Evolutionary conservation across 306 rosid species (phyloP).

Genomic region (Cicer yamashitae): DNA sequence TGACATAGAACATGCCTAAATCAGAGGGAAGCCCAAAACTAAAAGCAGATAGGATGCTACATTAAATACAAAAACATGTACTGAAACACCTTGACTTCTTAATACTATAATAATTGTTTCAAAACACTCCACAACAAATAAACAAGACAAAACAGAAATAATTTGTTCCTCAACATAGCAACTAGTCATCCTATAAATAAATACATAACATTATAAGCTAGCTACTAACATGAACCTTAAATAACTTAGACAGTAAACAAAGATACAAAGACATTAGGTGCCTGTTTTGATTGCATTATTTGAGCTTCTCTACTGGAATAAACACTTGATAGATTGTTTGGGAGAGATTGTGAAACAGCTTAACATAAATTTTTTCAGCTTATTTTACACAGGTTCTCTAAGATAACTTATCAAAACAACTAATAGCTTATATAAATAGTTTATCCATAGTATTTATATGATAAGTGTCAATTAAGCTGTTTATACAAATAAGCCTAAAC

Average conservation of each 20-base stretch:
- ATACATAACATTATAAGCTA: background rate
- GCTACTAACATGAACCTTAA: background rate
- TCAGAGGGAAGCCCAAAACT: background rate
- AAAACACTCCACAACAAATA: background rate
- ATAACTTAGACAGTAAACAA: background rate
- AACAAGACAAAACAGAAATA: too few relatives aligned
- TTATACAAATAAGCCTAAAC: background rate
- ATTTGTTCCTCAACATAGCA: background rate
- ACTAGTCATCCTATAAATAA: background rate
- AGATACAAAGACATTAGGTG: background rate
- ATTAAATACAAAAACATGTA: constrained; percentile 10
- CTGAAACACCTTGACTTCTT: background rate
- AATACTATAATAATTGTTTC: background rate
- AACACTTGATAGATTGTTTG: too few relatives aligned
- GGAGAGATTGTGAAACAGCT: too few relatives aligned
- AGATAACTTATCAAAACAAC: too few relatives aligned
- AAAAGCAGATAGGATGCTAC: background rate
- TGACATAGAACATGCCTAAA: background rate
- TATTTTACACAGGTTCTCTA: too few relatives aligned
- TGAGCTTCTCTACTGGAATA: too few relatives aligned
- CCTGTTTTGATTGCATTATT: too few relatives aligned
- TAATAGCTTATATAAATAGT: too few relatives aligned
- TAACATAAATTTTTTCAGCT: too few relatives aligned
- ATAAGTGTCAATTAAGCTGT: too few relatives aligned
- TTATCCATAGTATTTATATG: too few relatives aligned